phyloP scores from a whole-genome alignment of 192 early-diverging fungal genomes.

The Backusella luteola region DNA sequence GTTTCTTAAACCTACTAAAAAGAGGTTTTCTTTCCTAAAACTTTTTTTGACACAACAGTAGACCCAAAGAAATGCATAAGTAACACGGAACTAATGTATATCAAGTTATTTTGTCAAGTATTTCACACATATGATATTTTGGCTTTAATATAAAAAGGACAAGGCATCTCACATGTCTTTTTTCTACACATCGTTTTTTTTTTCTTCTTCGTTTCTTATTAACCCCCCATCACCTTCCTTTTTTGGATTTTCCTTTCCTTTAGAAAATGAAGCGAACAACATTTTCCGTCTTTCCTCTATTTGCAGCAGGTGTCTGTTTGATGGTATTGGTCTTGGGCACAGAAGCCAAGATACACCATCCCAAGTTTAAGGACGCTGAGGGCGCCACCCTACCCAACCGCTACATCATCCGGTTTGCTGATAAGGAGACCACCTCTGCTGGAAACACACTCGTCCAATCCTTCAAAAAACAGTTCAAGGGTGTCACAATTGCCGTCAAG shows the following conservation, averaged over 20 bases:
- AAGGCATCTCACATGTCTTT: not conserved
- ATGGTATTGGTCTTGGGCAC: not conserved
- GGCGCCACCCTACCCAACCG: not conserved
- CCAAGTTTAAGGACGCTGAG: not conserved
- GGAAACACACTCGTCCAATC: conserved; percentile 5
- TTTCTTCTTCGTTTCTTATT: not conserved
- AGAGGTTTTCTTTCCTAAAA: not conserved
- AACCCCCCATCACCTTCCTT: not conserved
- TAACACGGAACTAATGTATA: conserved; percentile 1
- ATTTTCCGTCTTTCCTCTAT: conserved; percentile 10
- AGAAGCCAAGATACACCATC: not conserved
- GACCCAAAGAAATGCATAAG: not conserved
- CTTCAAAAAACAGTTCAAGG: not conserved
- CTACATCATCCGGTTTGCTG: conserved; percentile 9
- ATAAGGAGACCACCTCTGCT: conserved; percentile 1
- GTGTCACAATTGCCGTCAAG: not conserved
- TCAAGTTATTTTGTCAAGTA: not conserved
- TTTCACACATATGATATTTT: not conserved
- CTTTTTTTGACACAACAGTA: conserved; percentile 1
- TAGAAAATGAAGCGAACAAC: conserved; percentile 9
- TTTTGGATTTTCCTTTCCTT: not conserved
- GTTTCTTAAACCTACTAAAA: not conserved
- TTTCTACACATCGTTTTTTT: not conserved
- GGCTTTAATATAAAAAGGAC: not conserved
- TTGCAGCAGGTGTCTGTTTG: conserved; percentile 15